Percentiles rank a stretch among this genome's conserved stretches.
These are phyloP conservation scores for Pyrus pyrifolia DNA, from an alignment of 306 rosid species.

Conservation along the genomic window DNA sequence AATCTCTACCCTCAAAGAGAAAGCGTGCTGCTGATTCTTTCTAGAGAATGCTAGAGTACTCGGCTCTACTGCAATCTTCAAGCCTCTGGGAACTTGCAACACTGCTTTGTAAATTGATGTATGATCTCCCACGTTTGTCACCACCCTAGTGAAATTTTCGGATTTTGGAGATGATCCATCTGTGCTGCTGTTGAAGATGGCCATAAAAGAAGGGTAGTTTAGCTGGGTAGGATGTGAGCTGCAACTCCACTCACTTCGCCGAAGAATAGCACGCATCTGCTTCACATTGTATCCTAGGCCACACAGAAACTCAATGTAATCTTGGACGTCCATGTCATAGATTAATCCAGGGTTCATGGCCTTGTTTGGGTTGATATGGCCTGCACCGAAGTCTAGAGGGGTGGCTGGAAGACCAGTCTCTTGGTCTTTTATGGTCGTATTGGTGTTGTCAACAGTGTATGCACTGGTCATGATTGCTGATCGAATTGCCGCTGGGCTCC, in stretches of 20 bases:
- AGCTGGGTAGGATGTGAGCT: background rate
- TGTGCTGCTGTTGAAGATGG: background rate
- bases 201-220: slow-evolving; percentile 7
- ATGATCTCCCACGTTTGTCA: background rate
- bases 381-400: slow-evolving; percentile 6
- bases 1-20: background rate
- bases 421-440: background rate
- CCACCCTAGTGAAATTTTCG: background rate
- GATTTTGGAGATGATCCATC: too few species aligned
- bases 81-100: background rate
- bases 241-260: background rate
- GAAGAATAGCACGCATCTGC: background rate
- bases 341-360: slow-evolving; percentile 10
- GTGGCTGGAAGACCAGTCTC: background rate
- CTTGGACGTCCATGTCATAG: background rate
- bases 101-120: background rate
- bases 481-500: too few species aligned
- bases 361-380: slow-evolving; percentile 11
- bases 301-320: background rate
- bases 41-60: background rate
- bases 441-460: background rate
- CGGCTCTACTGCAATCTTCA: slow-evolving; percentile 1
- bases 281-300: background rate
- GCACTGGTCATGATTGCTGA: background rate
- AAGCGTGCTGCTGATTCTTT: background rate